Evolutionary conservation across 768 basidiomycete genomes (phyloP), one percentile per base, ranked within the genome.

Genomic region (Neoboletus magnificus): DNA sequence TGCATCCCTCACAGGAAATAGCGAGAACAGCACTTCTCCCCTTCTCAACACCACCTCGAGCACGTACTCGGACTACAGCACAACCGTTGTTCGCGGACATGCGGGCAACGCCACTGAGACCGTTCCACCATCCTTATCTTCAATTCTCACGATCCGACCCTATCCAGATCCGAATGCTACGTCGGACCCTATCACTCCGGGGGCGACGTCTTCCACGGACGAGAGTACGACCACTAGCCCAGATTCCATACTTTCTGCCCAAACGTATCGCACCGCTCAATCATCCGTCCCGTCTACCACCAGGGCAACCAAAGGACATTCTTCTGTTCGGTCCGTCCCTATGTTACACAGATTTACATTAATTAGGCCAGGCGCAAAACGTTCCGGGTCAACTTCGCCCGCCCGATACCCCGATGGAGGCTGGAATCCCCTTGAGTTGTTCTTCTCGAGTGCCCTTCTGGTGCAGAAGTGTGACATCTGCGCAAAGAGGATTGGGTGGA

Each of bases 271-370:
- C 59, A 90, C 87, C 7, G 85, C 86, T 10, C 73, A 77, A 23
- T 72, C 75, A 25, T 77, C 77, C 3, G 62, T 74, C 29, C 73
- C 73, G 5, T 85, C 84, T 2, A 75, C 77, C 36, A 80, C 89
- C 1, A 77, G 77, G 16, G 90, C 90, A 5, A 92, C 89, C 0
- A 86, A 89, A 61, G 90, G 88, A 12, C 85, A 87, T 20, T 89
- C 88, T 1, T 87, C 87, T 8, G 79, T 87, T 46, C 76, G 76
- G 35, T 75, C 80, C 4, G 61, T 80, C 1, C 79, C 84, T 0
- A 77, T 85, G 49, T 78, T 92, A 3, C 93, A 94, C 68, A 86
- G 93, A 18, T 95, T 95, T 76, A 88, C 92, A 22, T 78, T 94
- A 32, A 79, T 93, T 63, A 91, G 87, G 68, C 91, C 91, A 16